Base-by-base conservation (phyloP, 2,329 filamentous ascomycete species). In the Hymenotorrendiella dingleyae region DNA sequence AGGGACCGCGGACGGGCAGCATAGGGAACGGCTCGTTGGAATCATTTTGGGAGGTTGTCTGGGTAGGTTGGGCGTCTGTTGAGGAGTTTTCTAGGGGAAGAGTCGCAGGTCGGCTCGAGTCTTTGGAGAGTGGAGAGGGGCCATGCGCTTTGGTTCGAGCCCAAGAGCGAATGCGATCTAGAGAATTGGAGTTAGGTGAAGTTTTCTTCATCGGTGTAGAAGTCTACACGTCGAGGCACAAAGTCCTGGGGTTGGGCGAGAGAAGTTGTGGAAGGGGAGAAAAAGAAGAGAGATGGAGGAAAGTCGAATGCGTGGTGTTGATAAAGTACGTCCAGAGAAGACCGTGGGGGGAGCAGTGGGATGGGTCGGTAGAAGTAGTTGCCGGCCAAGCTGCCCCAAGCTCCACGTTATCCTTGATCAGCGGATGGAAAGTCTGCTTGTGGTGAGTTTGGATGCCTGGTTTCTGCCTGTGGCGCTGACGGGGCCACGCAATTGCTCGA, bases 171-270 rank as follows among this genome's bases (percentile, higher is more conserved):
- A 70, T 68, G 69, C 68, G 69, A 71, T 75, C 69, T 76, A 68
- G 68, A 63, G 69, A 67, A 60, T 47, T 40, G 45, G 68, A 63
- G 53, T 73, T 68, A 66, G 72, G 64, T 54, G 68, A 75, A 66
- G 66, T 65, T 72, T 77, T 67, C 73, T 76, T 80, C 76, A 80
- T 80, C 75, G 76, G 79, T 59, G 47, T 58, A 43, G 54, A 47
- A 45, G 48, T 34, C 40, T 26, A 43, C 34, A 37, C 26, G 34
- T n/a, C 22, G 27, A 36, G 34, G 33, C 20, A 23, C 27, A 20
- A 24, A 12, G 36, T 39, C 14, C 34, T 16, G 17, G 8, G 24
- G 36, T 36, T 20, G 29, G 17, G 11, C 10, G 28, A 17, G 16
- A 22, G 14, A 30, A 20, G 12, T 7, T 29, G 38, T 33, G 27